Conservation (phyloP, 1,139 yeast species). For the Scheffersomyces cryptocercus region DNA sequence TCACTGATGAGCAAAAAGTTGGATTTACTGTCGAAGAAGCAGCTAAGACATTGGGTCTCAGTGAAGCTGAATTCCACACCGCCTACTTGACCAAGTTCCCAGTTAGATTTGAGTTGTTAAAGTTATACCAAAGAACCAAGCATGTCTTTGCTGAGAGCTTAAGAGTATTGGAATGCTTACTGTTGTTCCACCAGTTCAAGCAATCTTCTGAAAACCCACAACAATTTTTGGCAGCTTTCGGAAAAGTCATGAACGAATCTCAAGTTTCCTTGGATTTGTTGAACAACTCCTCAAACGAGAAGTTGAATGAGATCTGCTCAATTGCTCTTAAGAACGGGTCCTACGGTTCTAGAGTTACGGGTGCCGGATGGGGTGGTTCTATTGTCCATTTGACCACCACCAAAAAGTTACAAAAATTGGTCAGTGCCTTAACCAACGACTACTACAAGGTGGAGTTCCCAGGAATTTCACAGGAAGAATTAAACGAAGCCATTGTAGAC, state of each 20-base stretch:
- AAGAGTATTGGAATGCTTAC: conserved; percentile 56
- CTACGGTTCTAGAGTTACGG: conserved; percentile 69
- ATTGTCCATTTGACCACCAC: conserved; percentile 62
- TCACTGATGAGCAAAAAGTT: conserved; percentile 28
- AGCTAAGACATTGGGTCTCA: conserved; percentile 43
- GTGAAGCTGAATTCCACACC: conserved; percentile 43
- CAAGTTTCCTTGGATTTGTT: conserved; percentile 52
- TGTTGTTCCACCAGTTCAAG: conserved; percentile 28
- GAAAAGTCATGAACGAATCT: conserved; percentile 59
- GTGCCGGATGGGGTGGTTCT: conserved; percentile 85
- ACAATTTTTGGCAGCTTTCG: conserved; percentile 43
- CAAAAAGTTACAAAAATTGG: conserved; percentile 45
- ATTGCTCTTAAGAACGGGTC: conserved; percentile 61
- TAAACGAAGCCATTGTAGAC: conserved; percentile 55
- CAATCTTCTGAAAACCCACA: conserved; percentile 13
- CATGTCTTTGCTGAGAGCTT: conserved; percentile 68
- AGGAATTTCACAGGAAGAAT: conserved; percentile 39
- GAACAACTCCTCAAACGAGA: conserved; percentile 58
- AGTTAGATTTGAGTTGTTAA: conserved; percentile 55
- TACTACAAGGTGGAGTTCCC: conserved; percentile 56
- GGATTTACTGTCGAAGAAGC: conserved; percentile 57
- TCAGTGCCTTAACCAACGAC: conserved; percentile 46
- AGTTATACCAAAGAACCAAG: conserved; percentile 58
- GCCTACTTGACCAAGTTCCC: conserved; percentile 55
- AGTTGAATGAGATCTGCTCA: conserved; percentile 51